These are phyloP conservation scores for Teunomyces tritomae DNA, from an alignment of 805 yeast species.

Conservation along the genomic window DNA sequence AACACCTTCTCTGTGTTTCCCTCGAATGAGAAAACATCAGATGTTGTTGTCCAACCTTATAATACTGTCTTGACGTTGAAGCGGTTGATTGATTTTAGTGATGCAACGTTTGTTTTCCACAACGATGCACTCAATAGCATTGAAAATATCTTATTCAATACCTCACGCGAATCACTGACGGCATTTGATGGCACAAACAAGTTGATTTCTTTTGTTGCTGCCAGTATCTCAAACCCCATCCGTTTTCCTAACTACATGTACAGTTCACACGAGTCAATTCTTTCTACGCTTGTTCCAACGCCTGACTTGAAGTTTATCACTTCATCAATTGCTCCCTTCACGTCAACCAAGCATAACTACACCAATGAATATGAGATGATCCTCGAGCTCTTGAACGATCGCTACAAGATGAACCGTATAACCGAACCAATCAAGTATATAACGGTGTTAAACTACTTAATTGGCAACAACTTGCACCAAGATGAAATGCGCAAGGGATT, in stretches of 20 bases:
- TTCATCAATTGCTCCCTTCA: slow-evolving; percentile 40
- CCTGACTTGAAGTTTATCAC: slow-evolving; percentile 72
- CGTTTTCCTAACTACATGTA: slow-evolving; percentile 92
- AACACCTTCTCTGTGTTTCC: slow-evolving; percentile 90
- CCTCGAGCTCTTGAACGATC: slow-evolving; percentile 75
- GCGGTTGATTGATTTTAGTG: slow-evolving; percentile 80
- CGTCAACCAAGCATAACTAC: slow-evolving; percentile 47
- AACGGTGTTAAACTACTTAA: slow-evolving; percentile 63
- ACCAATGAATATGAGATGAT: slow-evolving; percentile 83
- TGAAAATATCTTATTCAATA: slow-evolving; percentile 44
- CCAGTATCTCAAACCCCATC: slow-evolving; percentile 81
- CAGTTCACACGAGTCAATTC: slow-evolving; percentile 76
- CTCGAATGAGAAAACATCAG: slow-evolving; percentile 70
- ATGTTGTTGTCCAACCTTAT: slow-evolving; percentile 98
- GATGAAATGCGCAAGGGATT: slow-evolving; percentile 69
- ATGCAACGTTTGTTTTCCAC: slow-evolving; percentile 85
- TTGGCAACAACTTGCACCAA: slow-evolving; percentile 63
- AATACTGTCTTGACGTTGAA: slow-evolving; percentile 81
- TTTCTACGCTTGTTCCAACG: slow-evolving; percentile 80
- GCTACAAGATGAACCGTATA: slow-evolving; percentile 65
- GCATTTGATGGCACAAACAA: slow-evolving; percentile 81
- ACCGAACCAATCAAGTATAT: slow-evolving; percentile 50
- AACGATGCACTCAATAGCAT: slow-evolving; percentile 78
- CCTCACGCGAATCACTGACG: slow-evolving; percentile 27
- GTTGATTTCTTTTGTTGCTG: slow-evolving; percentile 78